Evolutionary conservation across 768 basidiomycete species (phyloP).

Genomic region (Lentinula guzmanii): DNA sequence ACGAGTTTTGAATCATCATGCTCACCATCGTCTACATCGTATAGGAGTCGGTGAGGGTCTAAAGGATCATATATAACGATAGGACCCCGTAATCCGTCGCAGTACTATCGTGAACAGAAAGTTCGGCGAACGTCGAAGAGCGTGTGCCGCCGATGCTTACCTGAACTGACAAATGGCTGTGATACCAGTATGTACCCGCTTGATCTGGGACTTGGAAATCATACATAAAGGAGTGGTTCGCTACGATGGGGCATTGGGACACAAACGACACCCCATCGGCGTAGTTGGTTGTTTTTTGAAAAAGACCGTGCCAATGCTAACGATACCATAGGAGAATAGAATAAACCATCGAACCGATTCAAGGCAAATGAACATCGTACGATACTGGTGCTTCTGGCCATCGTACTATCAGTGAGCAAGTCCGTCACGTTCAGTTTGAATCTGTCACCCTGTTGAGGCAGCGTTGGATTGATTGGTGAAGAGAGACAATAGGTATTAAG

Average conservation of each 20-base stretch:
- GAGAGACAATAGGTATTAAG: not conserved
- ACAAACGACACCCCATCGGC: slow-evolving; percentile 18
- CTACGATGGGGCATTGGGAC: slow-evolving; percentile 22
- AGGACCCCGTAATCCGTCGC: slow-evolving; percentile 24
- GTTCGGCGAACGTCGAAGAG: not conserved
- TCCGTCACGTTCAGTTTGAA: slow-evolving; percentile 13
- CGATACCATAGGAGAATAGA: not conserved
- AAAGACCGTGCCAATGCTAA: slow-evolving; percentile 18
- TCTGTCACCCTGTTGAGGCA: slow-evolving; percentile 7
- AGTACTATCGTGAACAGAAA: not conserved
- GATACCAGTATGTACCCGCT: slow-evolving; percentile 38
- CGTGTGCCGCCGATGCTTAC: not conserved
- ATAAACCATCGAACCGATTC: too few species aligned
- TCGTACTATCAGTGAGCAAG: slow-evolving; percentile 14
- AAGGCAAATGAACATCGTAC: not conserved
- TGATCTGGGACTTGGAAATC: slow-evolving; percentile 16
- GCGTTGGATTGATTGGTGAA: not conserved
- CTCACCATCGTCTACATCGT: slow-evolving; percentile 38
- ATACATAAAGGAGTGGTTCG: slow-evolving; percentile 15
- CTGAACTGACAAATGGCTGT: slow-evolving; percentile 30
- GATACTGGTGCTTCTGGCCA: slow-evolving; percentile 16
- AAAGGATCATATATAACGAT: slow-evolving; percentile 30
- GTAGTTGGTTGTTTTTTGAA: slow-evolving; percentile 15
- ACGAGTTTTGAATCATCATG: not conserved
- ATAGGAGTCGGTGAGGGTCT: slow-evolving; percentile 32